Evolutionary conservation across 768 basidiomycete species (phyloP).

Genomic region (Melanogaster broomeanus): DNA sequence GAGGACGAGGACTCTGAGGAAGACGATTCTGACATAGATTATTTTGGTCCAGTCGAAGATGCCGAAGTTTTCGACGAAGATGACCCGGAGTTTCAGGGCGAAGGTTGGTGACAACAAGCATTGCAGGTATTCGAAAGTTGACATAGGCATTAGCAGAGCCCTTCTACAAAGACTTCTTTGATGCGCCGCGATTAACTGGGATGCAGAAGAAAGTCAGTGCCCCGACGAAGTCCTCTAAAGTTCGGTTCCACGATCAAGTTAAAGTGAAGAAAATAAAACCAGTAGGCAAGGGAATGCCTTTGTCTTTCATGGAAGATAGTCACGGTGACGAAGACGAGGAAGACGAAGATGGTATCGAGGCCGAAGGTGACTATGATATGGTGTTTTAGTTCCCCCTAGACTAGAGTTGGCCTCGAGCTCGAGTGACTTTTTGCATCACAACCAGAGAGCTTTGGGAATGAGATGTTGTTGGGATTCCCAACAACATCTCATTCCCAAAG

Average conservation of each 20-base stretch:
- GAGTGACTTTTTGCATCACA: no score
- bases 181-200: conserved; percentile 49
- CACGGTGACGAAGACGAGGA: conserved; percentile 42
- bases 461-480: no score
- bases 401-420: no score
- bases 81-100: conserved; percentile 42
- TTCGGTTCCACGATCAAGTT: conserved; percentile 82
- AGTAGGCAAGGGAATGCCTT: conserved; percentile 63
- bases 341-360: conserved; percentile 34
- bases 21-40: conserved; percentile 59
- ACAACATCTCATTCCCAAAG: no score
- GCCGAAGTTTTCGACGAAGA: conserved; percentile 44
- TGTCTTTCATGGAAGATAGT: conserved; percentile 40
- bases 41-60: conserved; percentile 63
- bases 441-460: no score
- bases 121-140: neutral
- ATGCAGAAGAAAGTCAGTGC: conserved; percentile 14
- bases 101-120: conserved; percentile 36
- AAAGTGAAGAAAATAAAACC: conserved; percentile 79
- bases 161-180: conserved; percentile 83
- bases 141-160: conserved; percentile 43
- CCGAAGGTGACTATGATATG: no score
- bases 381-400: no score
- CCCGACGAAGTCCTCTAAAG: conserved; percentile 39
- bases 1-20: conserved; percentile 54